phyloP scores from a whole-genome alignment of 176 grass and related monocot species.

The Stipa capillata region DNA sequence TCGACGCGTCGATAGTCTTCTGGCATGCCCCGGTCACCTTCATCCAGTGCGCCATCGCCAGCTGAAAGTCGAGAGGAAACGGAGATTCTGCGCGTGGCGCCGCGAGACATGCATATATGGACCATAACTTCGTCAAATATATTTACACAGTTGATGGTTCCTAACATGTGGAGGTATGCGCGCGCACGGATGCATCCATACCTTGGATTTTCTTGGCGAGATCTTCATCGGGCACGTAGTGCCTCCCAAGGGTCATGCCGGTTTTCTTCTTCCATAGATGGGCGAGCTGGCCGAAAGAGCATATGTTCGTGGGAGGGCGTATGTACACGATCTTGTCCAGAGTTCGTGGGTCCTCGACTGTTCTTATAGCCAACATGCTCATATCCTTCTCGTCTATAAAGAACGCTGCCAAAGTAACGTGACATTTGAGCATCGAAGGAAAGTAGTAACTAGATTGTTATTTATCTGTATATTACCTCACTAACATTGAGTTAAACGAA shows the following conservation, averaged over 20 bases:
- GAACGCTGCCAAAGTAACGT: neutral
- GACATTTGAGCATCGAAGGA: no score
- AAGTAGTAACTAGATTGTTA: no score
- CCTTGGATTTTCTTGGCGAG: slow-evolving; percentile 29
- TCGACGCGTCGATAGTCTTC: neutral
- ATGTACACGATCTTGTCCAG: slow-evolving; percentile 45
- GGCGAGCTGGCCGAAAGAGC: slow-evolving; percentile 28
- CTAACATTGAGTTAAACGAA: no score
- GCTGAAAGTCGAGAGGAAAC: slow-evolving; percentile 21
- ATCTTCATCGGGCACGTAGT: slow-evolving; percentile 21
- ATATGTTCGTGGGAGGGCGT: slow-evolving; percentile 17
- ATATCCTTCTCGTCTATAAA: slow-evolving; percentile 47
- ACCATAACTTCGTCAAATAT: no score
- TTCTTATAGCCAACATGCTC: slow-evolving; percentile 18
- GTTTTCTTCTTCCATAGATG: slow-evolving; percentile 34
- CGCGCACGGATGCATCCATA: no score
- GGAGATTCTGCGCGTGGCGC: neutral
- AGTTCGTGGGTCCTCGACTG: slow-evolving; percentile 39
- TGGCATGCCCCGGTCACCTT: slow-evolving; percentile 16
- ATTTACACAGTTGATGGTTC: no score
- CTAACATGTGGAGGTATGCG: neutral
- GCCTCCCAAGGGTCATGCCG: slow-evolving; percentile 16
- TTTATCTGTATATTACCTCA: no score
- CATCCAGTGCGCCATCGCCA: slow-evolving; percentile 29
- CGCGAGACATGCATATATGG: neutral